Evolutionary conservation across 768 basidiomycete species (phyloP), one percentile per base, ranked within the genome.

Genomic region (Lactarius tabidus): DNA sequence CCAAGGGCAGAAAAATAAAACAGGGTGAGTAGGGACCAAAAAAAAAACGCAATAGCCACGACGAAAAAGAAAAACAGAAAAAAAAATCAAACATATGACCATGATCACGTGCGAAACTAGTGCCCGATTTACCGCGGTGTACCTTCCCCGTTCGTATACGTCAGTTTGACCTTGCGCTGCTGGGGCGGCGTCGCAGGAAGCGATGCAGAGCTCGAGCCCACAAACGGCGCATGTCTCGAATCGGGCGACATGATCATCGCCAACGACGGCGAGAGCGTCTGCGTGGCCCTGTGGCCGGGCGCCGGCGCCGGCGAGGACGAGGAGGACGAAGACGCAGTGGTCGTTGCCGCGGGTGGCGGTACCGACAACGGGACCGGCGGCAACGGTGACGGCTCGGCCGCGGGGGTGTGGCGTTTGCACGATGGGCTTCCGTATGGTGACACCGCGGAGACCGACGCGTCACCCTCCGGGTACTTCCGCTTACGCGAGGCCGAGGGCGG

Each of bases 231-330:
- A 28, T 70, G 65, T 6, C 71, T 70, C 43, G 66, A 48, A 33
- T 67, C 68, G 23, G 85, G 85, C n/a, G 85, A 85, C 52, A 86
- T 80, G 70, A 87, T 82, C 79, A 85, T 82, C 20, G 85, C 85
- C 45, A 87, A 72, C 20, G 85, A 87, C 8, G 86, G 86, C 2
- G 85, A 86, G 33, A 87, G 77, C 14, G 74, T 74, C 60, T 69
- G 69, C 17, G 78, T 83, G 65, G 83, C 10, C 75, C 76, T 59
- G 73, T 76, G 62, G 77, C 74, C 57, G 75, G 72, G 7, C 76
- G 76, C 15, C 41, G 59, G 52, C 23, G 60, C 64, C 23, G 68
- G 57, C 3, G 64, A 60, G 2, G 64, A 65, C 0, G 59, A 60
- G 3, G 64, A 65, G 0, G 63, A 59, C 0, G 64, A 65, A 2